phyloP scores from a whole-genome alignment of 768 basidiomycete species.

The Boletus bicolor region DNA sequence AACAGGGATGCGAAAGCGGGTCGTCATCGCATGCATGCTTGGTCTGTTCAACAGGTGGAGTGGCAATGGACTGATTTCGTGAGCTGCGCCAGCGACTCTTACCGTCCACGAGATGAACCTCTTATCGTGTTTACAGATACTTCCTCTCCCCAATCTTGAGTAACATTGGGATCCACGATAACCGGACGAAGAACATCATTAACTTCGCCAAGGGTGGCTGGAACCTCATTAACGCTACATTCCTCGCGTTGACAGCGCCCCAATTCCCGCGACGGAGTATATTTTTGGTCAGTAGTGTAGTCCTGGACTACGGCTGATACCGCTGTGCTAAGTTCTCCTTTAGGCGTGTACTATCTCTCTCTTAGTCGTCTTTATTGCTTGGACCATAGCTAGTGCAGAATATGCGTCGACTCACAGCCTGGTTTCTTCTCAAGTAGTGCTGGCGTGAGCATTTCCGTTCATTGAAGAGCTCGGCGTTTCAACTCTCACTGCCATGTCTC shows the following conservation, averaged over 20 bases:
- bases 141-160: slow-evolving; percentile 14
- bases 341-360: slow-evolving; percentile 13
- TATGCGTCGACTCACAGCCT: slow-evolving; percentile 6
- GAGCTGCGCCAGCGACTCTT: background rate
- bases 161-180: slow-evolving; percentile 13
- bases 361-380: slow-evolving; percentile 11
- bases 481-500: background rate
- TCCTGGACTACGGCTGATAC: no score
- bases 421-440: slow-evolving; percentile 3
- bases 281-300: slow-evolving; percentile 2
- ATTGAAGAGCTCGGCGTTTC: background rate
- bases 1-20: slow-evolving; percentile 16
- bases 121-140: background rate
- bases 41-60: slow-evolving; percentile 10
- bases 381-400: slow-evolving; percentile 17
- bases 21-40: slow-evolving; percentile 9
- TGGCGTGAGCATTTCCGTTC: slow-evolving; percentile 5
- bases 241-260: background rate
- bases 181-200: slow-evolving; percentile 15
- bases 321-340: background rate
- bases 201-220: slow-evolving; percentile 7
- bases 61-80: slow-evolving; percentile 12
- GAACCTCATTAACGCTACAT: slow-evolving; percentile 1
- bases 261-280: slow-evolving; percentile 9
- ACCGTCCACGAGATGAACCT: rapidly evolving